Evolutionary conservation across 2,329 filamentous ascomycete genomes (phyloP), one percentile per base, ranked within the genome.

Genomic region (Plectosphaerella cucumerina): DNA sequence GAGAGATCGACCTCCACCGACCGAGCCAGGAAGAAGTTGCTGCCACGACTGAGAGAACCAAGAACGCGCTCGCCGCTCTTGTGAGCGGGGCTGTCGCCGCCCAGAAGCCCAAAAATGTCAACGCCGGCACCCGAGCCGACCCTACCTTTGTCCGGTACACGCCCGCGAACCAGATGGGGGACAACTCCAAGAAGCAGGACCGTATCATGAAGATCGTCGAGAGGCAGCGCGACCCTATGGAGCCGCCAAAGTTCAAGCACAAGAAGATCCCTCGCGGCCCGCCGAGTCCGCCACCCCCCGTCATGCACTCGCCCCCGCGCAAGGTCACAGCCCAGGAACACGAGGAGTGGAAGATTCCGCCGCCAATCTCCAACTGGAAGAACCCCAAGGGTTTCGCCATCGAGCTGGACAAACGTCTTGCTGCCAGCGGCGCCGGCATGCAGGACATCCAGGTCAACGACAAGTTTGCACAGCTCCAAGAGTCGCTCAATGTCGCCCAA

Each of bases 171-270:
- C 94, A 99, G 73, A 97, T 99, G 90, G 94, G 94, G 12, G 90
- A 83, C 62, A 77, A 91, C 67, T 84, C 82, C 37, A 87, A 86
- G 69, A 96, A 96, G 73, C 90, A 91, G 62, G 92, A 97, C 62
- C 86, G 94, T 14, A 96, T 99, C 58, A 95, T 99, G 83, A 97
- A 97, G 76, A 97, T 99, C 70, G 90, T 97, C 35, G 90, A 97
- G 68, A 81, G 90, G 50, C 93, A 97, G 68, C 81, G 87, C 59
- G 94, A 99, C 70, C 94, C 94, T 0, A 89, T 97, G 87, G 93
- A 97, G 65, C 94, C 94, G 1, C 93, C 94, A 2, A 97, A 97
- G 64, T 97, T 97, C 75, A 97, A 97, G 71, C 90, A 97, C 74
- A 97, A 97, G 78, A 96, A 97, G 73, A 96, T 99, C 52, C 93